Conservation (phyloP, 805 yeast species). For the Lipomyces sp. region DNA sequence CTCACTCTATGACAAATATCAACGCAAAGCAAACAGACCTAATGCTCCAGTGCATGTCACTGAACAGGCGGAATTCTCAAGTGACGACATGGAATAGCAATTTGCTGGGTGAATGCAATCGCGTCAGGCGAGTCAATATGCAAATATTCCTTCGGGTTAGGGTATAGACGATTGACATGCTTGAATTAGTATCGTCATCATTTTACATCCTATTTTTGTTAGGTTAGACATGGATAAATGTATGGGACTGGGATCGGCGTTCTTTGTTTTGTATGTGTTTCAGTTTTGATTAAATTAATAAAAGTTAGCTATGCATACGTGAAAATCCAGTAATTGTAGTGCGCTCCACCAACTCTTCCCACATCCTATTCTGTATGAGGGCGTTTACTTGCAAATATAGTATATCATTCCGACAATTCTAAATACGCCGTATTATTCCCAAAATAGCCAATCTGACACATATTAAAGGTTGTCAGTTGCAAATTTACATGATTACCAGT, state of each 20-base stretch:
- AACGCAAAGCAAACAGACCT: slow-evolving; percentile 52
- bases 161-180: not conserved
- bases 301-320: too few relatives aligned
- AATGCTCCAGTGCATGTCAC: slow-evolving; percentile 48
- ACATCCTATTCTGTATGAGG: not conserved
- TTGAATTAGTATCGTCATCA: too few relatives aligned
- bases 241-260: not conserved
- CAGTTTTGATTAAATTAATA: not conserved
- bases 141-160: slow-evolving; percentile 1
- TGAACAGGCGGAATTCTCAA: slow-evolving; percentile 57
- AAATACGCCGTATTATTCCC: not conserved
- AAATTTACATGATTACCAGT: too few relatives aligned
- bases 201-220: not conserved
- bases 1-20: slow-evolving; percentile 62
- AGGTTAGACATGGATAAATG: not conserved
- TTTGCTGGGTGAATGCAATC: not conserved
- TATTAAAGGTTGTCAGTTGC: not conserved
- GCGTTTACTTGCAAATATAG: not conserved
- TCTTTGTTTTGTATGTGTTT: not conserved
- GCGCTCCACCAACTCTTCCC: too few relatives aligned
- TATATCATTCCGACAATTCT: not conserved
- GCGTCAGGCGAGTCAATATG: not conserved
- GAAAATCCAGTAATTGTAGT: too few relatives aligned
- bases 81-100: slow-evolving; percentile 50
- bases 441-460: not conserved